These are phyloP conservation scores for Aotearoamyces nothofagi DNA, from an alignment of 2,329 filamentous ascomycete species.

Conservation along the genomic window DNA sequence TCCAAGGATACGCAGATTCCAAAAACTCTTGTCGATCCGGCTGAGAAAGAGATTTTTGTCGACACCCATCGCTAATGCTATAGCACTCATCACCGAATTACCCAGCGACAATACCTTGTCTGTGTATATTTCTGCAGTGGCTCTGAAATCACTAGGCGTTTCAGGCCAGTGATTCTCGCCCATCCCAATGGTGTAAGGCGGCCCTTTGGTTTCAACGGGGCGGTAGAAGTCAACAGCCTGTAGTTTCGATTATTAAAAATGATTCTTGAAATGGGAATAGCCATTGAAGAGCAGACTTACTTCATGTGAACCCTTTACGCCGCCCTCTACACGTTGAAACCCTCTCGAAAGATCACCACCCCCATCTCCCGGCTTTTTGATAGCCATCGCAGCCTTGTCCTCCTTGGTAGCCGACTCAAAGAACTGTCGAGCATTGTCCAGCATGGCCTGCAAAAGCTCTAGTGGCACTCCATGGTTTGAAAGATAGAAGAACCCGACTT, in stretches of 20 bases:
- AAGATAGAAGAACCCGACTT: slow-evolving; percentile 8
- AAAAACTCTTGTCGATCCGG: slow-evolving; percentile 7
- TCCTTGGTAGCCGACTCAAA: slow-evolving; percentile 4
- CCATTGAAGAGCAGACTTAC: slow-evolving; percentile 3
- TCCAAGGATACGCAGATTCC: slow-evolving; percentile 8
- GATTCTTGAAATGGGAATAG: too few relatives aligned
- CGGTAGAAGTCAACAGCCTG: slow-evolving; percentile 6
- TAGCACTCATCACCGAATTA: slow-evolving; percentile 5
- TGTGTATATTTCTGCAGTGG: slow-evolving; percentile 5
- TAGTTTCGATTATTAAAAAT: neutral
- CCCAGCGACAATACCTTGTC: slow-evolving; percentile 4
- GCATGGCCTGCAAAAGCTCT: slow-evolving; percentile 1
- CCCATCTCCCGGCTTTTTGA: slow-evolving; percentile 4
- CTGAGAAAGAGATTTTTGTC: slow-evolving; percentile 6
- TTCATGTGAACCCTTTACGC: slow-evolving; percentile 4
- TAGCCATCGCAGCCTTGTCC: slow-evolving; percentile 4
- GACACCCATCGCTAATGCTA: slow-evolving; percentile 7
- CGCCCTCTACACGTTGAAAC: slow-evolving; percentile 3
- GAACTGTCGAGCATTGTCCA: slow-evolving; percentile 1
- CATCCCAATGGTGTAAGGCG: slow-evolving; percentile 5
- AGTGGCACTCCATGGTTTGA: slow-evolving; percentile 4
- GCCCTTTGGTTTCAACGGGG: slow-evolving; percentile 3
- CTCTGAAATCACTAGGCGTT: slow-evolving; percentile 2
- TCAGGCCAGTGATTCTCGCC: slow-evolving; percentile 6
- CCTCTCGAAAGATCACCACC: slow-evolving; percentile 5